Base-by-base conservation (phyloP, 176 grass and related monocot genomes). In the Phragmites australis region DNA sequence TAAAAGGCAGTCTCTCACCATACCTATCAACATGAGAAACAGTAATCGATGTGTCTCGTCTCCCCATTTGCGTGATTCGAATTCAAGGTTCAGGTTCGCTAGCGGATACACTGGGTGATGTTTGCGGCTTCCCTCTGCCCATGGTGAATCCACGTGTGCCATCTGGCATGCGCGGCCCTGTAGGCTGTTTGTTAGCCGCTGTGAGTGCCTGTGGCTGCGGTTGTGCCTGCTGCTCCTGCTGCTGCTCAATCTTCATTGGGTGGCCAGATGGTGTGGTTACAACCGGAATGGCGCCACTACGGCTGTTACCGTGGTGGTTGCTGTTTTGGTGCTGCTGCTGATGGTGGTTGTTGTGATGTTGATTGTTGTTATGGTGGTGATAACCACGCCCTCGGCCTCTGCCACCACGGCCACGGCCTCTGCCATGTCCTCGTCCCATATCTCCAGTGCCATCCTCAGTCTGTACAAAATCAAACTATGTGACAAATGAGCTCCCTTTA, bases 161-260 rank as follows among this genome's bases (percentile, higher is more conserved):
- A 58, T 98, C 90, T 22, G 96, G 92, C 96, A 95, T 98, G 27
- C 81, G 75, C 7, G 95, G 95, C 6, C 95, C 95, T 53, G 81
- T 86, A 45, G 90, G 92, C 65, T 83, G 96, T 69, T 95, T 98
- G 21, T 70, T 87, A 59, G 86, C 75, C 62, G 71, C 62, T 25
- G 71, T 57, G 6, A 17, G 42, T 58, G 81, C 81, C 41, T 92
- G 90, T 34, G 79, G 12, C 52, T 84, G 87, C 10, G 77, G 27
- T 65, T 65, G 60, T 75, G 23, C 50, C 13, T 74, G 17, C 23
- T 65, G 52, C 3, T 29, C 45, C 81, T 79, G 76, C 37, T 85
- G 87, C 22, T 85, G 65, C 51, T 89, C 87, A 42, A 43, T 49
- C 54, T 85, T 85, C 13, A 74, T 81, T n/a, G 51, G 29, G 43